Evolutionary conservation across 2,329 filamentous ascomycete species (phyloP), one percentile per base, ranked within the genome.

Genomic region (Colletotrichum gigasporum): DNA sequence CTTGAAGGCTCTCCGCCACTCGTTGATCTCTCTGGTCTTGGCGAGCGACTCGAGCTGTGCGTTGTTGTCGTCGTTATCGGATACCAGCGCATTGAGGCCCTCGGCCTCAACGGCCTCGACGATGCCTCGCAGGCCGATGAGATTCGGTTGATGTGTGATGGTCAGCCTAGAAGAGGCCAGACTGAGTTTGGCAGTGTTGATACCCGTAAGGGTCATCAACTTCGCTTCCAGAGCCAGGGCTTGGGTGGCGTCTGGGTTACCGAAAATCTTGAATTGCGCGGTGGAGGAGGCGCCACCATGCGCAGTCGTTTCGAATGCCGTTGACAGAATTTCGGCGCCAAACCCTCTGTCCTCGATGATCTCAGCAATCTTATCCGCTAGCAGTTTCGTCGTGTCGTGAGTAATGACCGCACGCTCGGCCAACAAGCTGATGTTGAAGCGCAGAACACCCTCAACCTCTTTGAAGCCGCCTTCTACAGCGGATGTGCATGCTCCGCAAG

Each of bases 11-110:
- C 83, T 87, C 66, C 87, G 89, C 96, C 96, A 99, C 77, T 97
- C 94, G 68, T 91, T 92, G 67, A 99, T 97, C 77, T 99, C 96
- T 70, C 93, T 92, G 0, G 96, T 98, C 80, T 99, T 99, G 8
- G 96, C 92, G 2, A 99, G 85, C 1, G 96, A 98, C 76, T 98
- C 94, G 2, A 99, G 86, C 75, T 99, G 96, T 1, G 96, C 95
- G 73, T 97, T 97, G 76, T 97, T 98, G 79, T 99, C 96, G 71
- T 98, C 93, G 55, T 90, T 91, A 69, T 98, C 95, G 1, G 94
- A 90, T 10, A 98, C 87, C 2, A 99, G 82, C 1, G 95, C 96
- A 74, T 97, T 97, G 76, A 92, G 93, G 2, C 95, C 94, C 18
- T 87, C 83, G n/a, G 84, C 83, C 78, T 99, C 95, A 42, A 97